These are phyloP conservation scores for Flueggea neowawraea DNA, from an alignment of 441 rosid genomes.

Conservation along the genomic window DNA sequence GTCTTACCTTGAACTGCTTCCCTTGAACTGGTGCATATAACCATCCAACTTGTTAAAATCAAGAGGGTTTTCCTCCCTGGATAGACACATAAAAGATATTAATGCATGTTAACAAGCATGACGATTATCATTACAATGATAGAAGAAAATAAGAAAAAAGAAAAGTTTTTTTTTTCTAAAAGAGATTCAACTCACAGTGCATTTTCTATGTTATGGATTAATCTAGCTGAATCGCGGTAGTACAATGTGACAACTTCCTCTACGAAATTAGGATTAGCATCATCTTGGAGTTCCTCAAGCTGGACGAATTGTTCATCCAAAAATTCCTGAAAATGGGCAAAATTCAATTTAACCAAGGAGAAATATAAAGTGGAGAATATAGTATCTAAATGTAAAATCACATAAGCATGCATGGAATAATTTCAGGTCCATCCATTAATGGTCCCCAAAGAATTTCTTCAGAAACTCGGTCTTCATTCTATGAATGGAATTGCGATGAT, in stretches of 20 bases:
- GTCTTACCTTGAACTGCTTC: conserved; percentile 81
- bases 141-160: background rate
- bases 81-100: background rate
- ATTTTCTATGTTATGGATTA: conserved; percentile 60
- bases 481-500: too few relatives aligned
- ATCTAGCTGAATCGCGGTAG: conserved; percentile 78
- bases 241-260: conserved; percentile 85
- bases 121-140: too few relatives aligned
- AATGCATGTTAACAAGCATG: background rate
- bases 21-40: conserved; percentile 91
- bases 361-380: too few relatives aligned
- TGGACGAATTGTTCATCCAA: conserved; percentile 88
- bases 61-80: conserved; percentile 64
- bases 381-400: too few relatives aligned
- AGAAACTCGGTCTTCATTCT: too few relatives aligned
- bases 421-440: too few relatives aligned
- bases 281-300: conserved; percentile 93
- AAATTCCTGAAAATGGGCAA: conserved; percentile 46
- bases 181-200: conserved; percentile 52
- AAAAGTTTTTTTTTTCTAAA: background rate
- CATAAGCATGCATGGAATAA: too few relatives aligned
- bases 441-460: too few relatives aligned
- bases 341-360: background rate
- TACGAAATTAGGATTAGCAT: conserved; percentile 92
- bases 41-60: conserved; percentile 71